Conservation (phyloP, 1,284 basidiomycete species). For the Cystobasidium slooffiae region DNA sequence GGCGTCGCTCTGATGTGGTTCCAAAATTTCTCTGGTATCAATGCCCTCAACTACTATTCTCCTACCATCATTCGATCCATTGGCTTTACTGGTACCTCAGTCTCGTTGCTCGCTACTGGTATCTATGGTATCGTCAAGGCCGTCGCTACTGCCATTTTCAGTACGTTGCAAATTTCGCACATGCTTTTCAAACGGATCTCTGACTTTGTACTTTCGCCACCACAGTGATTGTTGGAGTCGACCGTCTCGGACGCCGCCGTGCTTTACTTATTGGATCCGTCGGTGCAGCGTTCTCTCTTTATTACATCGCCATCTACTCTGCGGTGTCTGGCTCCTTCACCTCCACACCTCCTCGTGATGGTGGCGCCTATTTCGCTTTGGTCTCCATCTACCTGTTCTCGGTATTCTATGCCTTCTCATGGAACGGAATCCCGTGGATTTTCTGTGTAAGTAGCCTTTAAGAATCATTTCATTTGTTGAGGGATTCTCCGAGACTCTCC, state of each 20-base stretch:
- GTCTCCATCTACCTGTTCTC: constrained; percentile 49
- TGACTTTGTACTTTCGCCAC: not conserved
- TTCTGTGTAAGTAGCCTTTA: too few species aligned
- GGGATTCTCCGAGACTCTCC: not conserved
- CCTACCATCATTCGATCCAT: constrained; percentile 44
- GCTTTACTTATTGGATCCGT: constrained; percentile 39
- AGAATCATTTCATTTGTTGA: too few species aligned
- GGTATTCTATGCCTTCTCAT: constrained; percentile 45
- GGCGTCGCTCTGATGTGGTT: constrained; percentile 45
- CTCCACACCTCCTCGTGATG: constrained; percentile 23
- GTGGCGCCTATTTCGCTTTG: constrained; percentile 47
- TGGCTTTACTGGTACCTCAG: constrained; percentile 52
- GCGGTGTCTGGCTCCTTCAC: constrained; percentile 37
- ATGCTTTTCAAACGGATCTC: not conserved
- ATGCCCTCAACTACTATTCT: constrained; percentile 42
- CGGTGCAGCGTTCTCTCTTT: constrained; percentile 34
- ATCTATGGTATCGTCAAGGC: constrained; percentile 56
- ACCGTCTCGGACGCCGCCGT: constrained; percentile 46
- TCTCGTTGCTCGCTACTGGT: constrained; percentile 56
- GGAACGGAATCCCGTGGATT: constrained; percentile 43
- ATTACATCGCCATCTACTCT: constrained; percentile 52
- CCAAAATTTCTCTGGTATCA: constrained; percentile 47
- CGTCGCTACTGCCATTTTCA: constrained; percentile 53
- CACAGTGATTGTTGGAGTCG: constrained; percentile 47
- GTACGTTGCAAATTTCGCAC: not conserved